phyloP scores from a whole-genome alignment of 805 yeast species.

The Saccharomycopsis fermentans region DNA sequence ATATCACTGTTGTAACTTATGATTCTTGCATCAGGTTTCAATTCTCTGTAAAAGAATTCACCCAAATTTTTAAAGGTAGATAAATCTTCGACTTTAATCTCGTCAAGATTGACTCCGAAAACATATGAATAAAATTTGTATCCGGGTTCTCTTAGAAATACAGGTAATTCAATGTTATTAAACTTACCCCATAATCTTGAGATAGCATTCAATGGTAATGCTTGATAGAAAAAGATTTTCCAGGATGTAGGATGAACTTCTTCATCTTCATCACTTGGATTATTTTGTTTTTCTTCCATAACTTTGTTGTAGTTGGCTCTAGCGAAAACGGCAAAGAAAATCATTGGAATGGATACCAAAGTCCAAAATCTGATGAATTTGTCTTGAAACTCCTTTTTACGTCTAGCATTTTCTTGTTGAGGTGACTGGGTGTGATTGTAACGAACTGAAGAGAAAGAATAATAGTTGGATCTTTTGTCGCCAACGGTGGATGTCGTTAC shows the following conservation, averaged over 20 bases:
- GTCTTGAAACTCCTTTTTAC: constrained; percentile 21
- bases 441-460: background rate
- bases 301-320: constrained; percentile 30
- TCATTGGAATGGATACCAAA: constrained; percentile 40
- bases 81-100: constrained; percentile 77
- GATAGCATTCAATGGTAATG: constrained; percentile 82
- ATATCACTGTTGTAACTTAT: constrained; percentile 52
- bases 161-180: constrained; percentile 73
- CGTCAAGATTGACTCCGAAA: constrained; percentile 85
- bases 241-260: constrained; percentile 67
- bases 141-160: constrained; percentile 79
- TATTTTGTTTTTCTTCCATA: constrained; percentile 19
- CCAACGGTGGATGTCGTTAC: background rate
- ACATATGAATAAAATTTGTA: constrained; percentile 64
- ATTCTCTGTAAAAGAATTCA: constrained; percentile 81
- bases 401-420: background rate
- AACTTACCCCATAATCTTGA: constrained; percentile 94
- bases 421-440: background rate
- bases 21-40: constrained; percentile 73
- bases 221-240: constrained; percentile 81
- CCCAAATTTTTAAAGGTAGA: constrained; percentile 67
- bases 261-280: constrained; percentile 22
- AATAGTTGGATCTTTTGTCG: background rate
- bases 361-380: constrained; percentile 44
- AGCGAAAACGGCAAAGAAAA: constrained; percentile 45